Evolutionary conservation across 345 rosid genomes (phyloP).

Genomic region (Rhodamnia rubescens): DNA sequence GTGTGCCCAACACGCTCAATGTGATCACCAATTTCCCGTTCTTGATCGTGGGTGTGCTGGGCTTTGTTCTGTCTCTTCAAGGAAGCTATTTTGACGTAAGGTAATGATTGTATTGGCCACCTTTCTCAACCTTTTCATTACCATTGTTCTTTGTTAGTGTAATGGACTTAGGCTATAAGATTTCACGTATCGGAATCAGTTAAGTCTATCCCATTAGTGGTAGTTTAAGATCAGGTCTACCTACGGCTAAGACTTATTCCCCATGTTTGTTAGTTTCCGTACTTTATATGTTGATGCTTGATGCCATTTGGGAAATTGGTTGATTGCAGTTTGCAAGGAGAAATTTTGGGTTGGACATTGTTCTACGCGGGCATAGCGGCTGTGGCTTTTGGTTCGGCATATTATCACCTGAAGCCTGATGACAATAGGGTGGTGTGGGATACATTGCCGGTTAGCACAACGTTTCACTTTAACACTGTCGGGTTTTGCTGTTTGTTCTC

Average conservation of each 20-base stretch:
- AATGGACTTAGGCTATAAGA: not conserved
- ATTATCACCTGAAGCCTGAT: slow-evolving; percentile 83
- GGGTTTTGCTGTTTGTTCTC: not conserved
- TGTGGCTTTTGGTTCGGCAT: slow-evolving; percentile 79
- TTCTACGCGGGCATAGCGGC: slow-evolving; percentile 58
- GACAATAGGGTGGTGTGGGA: slow-evolving; percentile 60
- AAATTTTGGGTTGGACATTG: slow-evolving; percentile 68
- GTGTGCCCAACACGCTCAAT: slow-evolving; percentile 82
- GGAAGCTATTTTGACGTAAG: slow-evolving; percentile 59
- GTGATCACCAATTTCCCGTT: slow-evolving; percentile 84
- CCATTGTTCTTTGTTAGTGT: not conserved
- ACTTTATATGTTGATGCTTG: not conserved
- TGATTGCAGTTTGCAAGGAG: slow-evolving; percentile 56
- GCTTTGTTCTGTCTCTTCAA: slow-evolving; percentile 58
- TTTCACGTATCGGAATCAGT: not conserved
- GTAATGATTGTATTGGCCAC: slow-evolving; percentile 10
- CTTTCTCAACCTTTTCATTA: not conserved
- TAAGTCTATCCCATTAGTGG: not conserved
- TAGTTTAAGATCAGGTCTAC: not conserved
- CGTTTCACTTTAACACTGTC: slow-evolving; percentile 4
- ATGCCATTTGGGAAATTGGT: not conserved
- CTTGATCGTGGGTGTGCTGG: slow-evolving; percentile 67
- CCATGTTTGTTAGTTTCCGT: not conserved
- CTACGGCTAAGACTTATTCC: not conserved
- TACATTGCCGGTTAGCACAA: slow-evolving; percentile 64